Evolutionary conservation across 169 alveolate species (phyloP).

Genomic region (Eimeria maxima): DNA sequence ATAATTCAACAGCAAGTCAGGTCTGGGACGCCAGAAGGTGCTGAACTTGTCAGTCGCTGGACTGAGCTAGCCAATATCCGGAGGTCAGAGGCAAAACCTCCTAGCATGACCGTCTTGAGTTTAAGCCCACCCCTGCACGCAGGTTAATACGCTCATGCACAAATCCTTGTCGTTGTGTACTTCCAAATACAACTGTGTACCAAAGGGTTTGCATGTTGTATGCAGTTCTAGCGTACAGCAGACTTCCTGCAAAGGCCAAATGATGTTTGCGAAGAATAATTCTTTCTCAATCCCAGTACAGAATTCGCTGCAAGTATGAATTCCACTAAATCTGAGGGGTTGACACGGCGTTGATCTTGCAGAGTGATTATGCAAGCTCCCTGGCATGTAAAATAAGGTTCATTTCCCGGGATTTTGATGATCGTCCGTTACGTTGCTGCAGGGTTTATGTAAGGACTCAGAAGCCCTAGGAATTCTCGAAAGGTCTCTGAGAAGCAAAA

Average conservation of each 20-base stretch:
- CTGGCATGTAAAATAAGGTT: background rate
- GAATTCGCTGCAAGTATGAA: conserved; percentile 35
- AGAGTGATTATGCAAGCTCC: background rate
- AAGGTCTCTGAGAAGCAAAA: conserved; percentile 16
- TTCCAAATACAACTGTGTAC: background rate
- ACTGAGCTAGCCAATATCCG: conserved; percentile 60
- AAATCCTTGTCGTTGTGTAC: background rate
- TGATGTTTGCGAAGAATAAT: conserved; percentile 28
- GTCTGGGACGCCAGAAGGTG: conserved; percentile 38
- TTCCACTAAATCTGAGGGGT: background rate
- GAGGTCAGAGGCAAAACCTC: conserved; percentile 34
- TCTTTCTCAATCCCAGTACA: conserved; percentile 54
- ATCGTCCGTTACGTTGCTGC: background rate
- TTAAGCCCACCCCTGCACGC: background rate
- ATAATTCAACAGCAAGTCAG: conserved; percentile 43
- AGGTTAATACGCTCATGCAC: background rate
- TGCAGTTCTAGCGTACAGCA: conserved; percentile 74
- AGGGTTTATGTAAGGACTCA: conserved; percentile 63
- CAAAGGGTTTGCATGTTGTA: background rate
- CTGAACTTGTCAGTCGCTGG: conserved; percentile 76
- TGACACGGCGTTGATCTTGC: background rate
- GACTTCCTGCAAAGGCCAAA: conserved; percentile 25
- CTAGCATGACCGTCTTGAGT: background rate
- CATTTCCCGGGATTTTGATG: background rate
- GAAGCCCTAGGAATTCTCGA: conserved; percentile 48